Evolutionary conservation across 179 eudicot genomes (phyloP), one percentile per base, ranked within the genome.

Genomic region (Dionaea muscipula): DNA sequence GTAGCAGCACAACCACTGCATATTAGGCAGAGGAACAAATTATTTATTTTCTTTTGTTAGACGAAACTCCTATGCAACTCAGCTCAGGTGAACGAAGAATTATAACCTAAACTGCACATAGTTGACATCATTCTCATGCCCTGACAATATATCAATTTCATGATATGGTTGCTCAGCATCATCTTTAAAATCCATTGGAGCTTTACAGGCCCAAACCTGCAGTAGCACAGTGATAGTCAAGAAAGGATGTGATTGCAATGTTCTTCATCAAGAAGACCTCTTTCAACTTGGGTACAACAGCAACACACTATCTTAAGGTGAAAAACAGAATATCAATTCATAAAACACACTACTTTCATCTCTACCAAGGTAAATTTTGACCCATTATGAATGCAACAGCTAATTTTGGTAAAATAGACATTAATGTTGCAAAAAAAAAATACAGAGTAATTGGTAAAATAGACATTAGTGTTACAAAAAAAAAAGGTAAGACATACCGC

Each of bases 111-210:
- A 89, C 46, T 89, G 97, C 57, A 89, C 97, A 75, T 89, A 89
- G 36, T 89, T 89, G 66, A 89, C 97, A 68, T 89, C 97, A 72
- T 89, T 81, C 68, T 89, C 97, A 74, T 89, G 97, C 23, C 97
- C 97, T 51, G 84, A 64, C 68, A 89, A 74, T 41, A 85, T 41
- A 69, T 89, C 97, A 64, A 89, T 75, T 71, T 89, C 97, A 68
- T 85, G 80, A 67, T 73, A 67, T 55, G 84, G 94, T 69, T 93
- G 96, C 51, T 77, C 86, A 14, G 80, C 60, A 51, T 89, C 93
- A 59, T 85, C 95, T 26, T 75, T 44, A 52, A 63, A 86, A 56
- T 85, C 95, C 20, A 75, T 44, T 48, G 63, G 63, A 26, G 78
- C 64, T 77, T 81, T 89, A 68, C 79, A 71, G 55, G 95, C 85